These are phyloP conservation scores for Trematosphaeria pertusa DNA, from an alignment of 2,329 filamentous ascomycete genomes.

Conservation along the genomic window DNA sequence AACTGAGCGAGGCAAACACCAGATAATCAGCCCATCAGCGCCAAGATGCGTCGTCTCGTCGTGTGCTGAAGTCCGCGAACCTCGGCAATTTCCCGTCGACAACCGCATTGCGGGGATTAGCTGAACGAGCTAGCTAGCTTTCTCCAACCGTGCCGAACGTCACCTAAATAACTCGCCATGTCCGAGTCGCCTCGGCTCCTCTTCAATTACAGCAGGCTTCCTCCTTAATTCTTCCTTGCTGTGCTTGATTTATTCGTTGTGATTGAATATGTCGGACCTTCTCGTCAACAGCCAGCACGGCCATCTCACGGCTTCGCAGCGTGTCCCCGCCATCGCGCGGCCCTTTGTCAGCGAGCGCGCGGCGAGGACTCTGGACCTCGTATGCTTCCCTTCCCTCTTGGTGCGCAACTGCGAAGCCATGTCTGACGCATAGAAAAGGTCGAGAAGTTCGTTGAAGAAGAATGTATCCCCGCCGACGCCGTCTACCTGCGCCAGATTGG, in stretches of 20 bases:
- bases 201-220: constrained; percentile 26
- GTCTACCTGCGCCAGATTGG: constrained; percentile 83
- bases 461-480: constrained; percentile 78
- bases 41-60: no score
- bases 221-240: constrained; percentile 6
- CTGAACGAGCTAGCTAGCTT: no score
- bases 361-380: constrained; percentile 80
- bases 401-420: neutral
- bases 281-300: constrained; percentile 44
- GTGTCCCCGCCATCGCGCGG: constrained; percentile 64
- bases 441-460: constrained; percentile 95
- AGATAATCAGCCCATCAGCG: no score
- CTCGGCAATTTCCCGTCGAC: constrained; percentile 29
- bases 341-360: constrained; percentile 82
- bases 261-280: constrained; percentile 40
- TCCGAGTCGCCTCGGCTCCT: constrained; percentile 23
- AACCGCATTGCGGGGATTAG: constrained; percentile 20
- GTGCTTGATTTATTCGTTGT: neutral
- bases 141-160: constrained; percentile 17
- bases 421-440: constrained; percentile 62
- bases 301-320: constrained; percentile 57
- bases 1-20: no score
- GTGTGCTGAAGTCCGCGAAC: constrained; percentile 25
- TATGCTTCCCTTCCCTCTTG: constrained; percentile 44
- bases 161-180: constrained; percentile 27